A percentile compares a stretch with the other conserved stretches of the same genome.
Evolutionary conservation across 352 stramenopile species (phyloP).

Genomic region (Pythium aquatile): DNA sequence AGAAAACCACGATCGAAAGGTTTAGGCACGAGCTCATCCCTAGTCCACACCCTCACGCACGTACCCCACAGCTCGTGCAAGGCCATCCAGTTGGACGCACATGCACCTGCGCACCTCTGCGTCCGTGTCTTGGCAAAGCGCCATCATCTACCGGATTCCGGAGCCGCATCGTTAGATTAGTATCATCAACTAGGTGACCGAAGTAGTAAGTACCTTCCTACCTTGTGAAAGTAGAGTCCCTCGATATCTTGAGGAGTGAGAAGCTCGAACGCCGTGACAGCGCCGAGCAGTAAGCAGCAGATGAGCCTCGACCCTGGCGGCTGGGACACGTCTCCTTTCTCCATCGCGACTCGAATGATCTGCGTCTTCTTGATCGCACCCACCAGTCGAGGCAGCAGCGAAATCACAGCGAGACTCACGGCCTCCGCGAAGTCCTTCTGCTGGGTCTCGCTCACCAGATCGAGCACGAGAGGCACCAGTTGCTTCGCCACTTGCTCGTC

Average conservation of each 20-base stretch:
- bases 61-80: slow-evolving; percentile 70
- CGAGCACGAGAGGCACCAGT: slow-evolving; percentile 66
- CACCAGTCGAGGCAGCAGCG: slow-evolving; percentile 52
- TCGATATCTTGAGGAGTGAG: slow-evolving; percentile 73
- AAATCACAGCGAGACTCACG: slow-evolving; percentile 58
- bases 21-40: neutral
- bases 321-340: slow-evolving; percentile 83
- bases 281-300: slow-evolving; percentile 70
- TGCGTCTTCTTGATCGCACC: slow-evolving; percentile 76
- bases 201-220: slow-evolving; percentile 11
- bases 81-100: slow-evolving; percentile 77
- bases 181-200: no score
- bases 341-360: slow-evolving; percentile 81
- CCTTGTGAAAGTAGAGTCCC: slow-evolving; percentile 81
- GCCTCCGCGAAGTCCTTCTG: slow-evolving; percentile 75
- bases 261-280: slow-evolving; percentile 68
- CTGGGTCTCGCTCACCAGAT: slow-evolving; percentile 72
- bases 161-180: neutral
- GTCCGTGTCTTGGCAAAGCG: slow-evolving; percentile 80
- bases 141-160: slow-evolving; percentile 65
- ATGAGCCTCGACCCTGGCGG: slow-evolving; percentile 73
- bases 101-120: slow-evolving; percentile 81
- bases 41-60: neutral
- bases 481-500: slow-evolving; percentile 78
- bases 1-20: neutral